A percentile compares a stretch with the other conserved stretches of the same genome.
Conservation (phyloP, 331 rosid genomes). For the Quercus lobata region DNA sequence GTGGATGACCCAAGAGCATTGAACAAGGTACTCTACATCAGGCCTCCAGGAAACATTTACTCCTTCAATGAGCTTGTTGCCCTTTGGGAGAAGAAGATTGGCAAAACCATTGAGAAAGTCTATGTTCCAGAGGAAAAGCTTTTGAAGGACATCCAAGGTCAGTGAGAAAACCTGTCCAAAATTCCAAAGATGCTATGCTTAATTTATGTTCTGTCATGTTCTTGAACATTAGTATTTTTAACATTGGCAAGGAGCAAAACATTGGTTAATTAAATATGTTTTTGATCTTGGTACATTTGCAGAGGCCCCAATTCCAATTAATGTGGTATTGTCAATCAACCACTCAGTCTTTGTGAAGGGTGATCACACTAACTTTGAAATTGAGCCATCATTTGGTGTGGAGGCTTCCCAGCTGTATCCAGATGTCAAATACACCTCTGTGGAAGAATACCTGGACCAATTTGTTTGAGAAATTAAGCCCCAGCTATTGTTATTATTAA, state of each 20-base stretch:
- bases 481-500: too few species aligned
- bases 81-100: slow-evolving; percentile 87
- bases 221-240: too few species aligned
- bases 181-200: not conserved
- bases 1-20: slow-evolving; percentile 82
- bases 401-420: slow-evolving; percentile 79
- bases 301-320: slow-evolving; percentile 69
- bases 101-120: slow-evolving; percentile 57
- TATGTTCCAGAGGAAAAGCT: slow-evolving; percentile 65
- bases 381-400: slow-evolving; percentile 73
- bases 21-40: slow-evolving; percentile 78
- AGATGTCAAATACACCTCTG: slow-evolving; percentile 77
- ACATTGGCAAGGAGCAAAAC: too few species aligned
- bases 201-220: too few species aligned
- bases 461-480: slow-evolving; percentile 45
- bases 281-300: slow-evolving; percentile 13
- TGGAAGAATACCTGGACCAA: slow-evolving; percentile 61
- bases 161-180: not conserved
- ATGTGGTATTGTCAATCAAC: slow-evolving; percentile 51
- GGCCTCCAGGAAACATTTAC: slow-evolving; percentile 61
- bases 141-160: slow-evolving; percentile 74
- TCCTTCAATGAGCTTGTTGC: slow-evolving; percentile 81
- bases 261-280: not conserved
- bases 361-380: slow-evolving; percentile 73
- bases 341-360: slow-evolving; percentile 80